Conservation (phyloP, 768 basidiomycete species). For the Kondoa subrosea region DNA sequence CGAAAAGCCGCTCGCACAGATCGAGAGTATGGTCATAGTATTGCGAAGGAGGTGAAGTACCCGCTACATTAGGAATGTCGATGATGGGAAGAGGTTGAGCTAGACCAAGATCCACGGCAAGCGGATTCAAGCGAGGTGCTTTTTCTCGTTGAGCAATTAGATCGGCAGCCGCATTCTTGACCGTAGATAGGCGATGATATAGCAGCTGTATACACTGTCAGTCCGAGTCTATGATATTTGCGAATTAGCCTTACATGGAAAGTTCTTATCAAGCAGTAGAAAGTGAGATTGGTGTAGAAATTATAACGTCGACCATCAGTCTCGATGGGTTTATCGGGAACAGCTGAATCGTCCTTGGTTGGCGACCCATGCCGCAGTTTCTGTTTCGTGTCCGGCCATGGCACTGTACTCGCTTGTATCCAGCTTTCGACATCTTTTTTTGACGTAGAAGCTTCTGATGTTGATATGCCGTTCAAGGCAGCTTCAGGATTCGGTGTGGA, state of each 20-base stretch:
- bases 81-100: conserved; percentile 53
- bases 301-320: conserved; percentile 18
- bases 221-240: neutral
- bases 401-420: conserved; percentile 23
- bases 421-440: conserved; percentile 19
- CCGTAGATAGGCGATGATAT: conserved; percentile 70
- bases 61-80: conserved; percentile 17
- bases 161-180: conserved; percentile 62
- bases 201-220: conserved; percentile 45
- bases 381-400: neutral
- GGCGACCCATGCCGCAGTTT: neutral
- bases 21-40: conserved; percentile 80
- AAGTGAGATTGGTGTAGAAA: conserved; percentile 82
- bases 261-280: conserved; percentile 75
- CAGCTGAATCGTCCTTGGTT: neutral
- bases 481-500: neutral
- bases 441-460: neutral
- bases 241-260: conserved; percentile 50
- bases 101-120: conserved; percentile 37
- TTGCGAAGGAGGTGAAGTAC: conserved; percentile 40
- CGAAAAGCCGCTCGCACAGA: conserved; percentile 83
- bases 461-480: neutral
- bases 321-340: neutral
- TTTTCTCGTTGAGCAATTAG: conserved; percentile 39
- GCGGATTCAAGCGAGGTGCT: conserved; percentile 31